These are phyloP conservation scores for Colletotrichum sp. DNA, from an alignment of 2,329 filamentous ascomycete genomes.

Conservation along the genomic window DNA sequence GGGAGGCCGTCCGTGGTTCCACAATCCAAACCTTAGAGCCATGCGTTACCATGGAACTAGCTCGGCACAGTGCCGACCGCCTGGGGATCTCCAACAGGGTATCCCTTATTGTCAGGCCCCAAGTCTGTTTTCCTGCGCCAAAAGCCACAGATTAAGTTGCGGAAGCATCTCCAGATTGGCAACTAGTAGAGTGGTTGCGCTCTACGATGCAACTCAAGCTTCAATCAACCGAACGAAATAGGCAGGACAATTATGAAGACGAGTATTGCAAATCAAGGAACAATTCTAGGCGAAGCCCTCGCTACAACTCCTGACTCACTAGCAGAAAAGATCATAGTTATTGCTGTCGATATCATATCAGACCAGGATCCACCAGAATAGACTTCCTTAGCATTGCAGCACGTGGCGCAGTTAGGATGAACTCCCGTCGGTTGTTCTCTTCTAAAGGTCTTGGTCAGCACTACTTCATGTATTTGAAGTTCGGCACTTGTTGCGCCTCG, in stretches of 20 bases:
- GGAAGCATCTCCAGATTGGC: neutral
- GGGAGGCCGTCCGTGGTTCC: neutral
- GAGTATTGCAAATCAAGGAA: neutral
- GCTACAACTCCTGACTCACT: neutral
- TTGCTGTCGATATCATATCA: neutral
- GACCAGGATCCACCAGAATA: neutral
- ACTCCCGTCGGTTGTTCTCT: neutral
- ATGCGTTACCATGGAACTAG: neutral
- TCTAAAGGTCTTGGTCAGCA: neutral
- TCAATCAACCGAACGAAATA: neutral
- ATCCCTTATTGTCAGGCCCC: neutral
- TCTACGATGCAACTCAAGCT: neutral
- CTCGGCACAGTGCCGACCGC: slow-evolving; percentile 9
- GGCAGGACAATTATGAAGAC: neutral
- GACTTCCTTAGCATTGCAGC: slow-evolving; percentile 9
- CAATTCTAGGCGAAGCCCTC: neutral
- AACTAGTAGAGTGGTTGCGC: neutral
- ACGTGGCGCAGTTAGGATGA: slow-evolving; percentile 4
- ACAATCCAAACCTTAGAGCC: neutral
- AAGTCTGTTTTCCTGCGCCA: neutral
- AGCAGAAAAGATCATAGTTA: neutral
- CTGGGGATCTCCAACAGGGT: neutral
- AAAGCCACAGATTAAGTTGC: neutral
- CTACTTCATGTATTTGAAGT: neutral
- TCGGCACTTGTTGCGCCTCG: neutral